phyloP scores from a whole-genome alignment of 2,329 filamentous ascomycete genomes.

The Sporothrix globosa region DNA sequence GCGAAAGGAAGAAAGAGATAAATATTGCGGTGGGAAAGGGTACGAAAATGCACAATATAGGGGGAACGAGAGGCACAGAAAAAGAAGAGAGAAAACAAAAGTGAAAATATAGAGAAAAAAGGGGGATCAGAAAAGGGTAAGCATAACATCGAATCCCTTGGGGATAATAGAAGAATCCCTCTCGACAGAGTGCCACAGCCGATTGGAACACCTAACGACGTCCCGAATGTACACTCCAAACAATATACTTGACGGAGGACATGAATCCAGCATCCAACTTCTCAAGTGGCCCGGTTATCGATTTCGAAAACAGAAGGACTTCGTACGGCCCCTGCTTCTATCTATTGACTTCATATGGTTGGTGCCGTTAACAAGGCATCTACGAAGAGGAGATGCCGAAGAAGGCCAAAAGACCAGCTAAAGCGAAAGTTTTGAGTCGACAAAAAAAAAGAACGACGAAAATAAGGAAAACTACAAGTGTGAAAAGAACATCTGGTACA shows the following conservation, averaged over 20 bases:
- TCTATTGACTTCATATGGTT: neutral
- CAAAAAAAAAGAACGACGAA: neutral
- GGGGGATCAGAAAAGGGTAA: neutral
- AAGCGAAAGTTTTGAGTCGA: neutral
- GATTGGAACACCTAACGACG: no score
- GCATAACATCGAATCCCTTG: conserved; percentile 18
- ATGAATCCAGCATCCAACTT: neutral
- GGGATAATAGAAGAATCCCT: neutral
- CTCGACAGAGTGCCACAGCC: neutral
- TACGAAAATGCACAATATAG: neutral
- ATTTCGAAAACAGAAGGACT: neutral
- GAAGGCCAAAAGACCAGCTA: neutral
- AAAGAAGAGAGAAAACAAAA: neutral
- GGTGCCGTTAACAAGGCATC: neutral
- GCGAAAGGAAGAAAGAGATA: neutral
- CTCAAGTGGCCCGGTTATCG: no score
- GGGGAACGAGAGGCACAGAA: neutral
- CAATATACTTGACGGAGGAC: no score
- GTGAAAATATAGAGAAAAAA: neutral
- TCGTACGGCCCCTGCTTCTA: neutral
- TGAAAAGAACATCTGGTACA: neutral
- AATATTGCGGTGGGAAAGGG: neutral
- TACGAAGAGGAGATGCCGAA: neutral
- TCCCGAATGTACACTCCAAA: no score
- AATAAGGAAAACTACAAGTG: neutral